Evolutionary conservation across 257 asterid species (phyloP).

Genomic region (Solanum chiquidenum): DNA sequence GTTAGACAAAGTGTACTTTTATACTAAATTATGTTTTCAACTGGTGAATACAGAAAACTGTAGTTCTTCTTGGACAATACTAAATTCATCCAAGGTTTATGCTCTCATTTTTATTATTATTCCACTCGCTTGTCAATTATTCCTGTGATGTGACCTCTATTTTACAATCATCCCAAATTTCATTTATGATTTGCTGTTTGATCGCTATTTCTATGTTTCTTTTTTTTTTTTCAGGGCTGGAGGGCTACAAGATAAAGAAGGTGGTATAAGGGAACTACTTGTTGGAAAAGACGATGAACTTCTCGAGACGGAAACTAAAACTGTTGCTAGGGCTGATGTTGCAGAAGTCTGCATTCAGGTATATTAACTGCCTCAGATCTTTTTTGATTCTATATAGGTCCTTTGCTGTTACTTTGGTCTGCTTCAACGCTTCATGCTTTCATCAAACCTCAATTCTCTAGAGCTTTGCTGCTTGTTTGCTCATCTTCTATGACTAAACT

Average conservation of each 20-base stretch:
- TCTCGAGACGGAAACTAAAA: constrained; percentile 66
- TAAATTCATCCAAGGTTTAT: background rate
- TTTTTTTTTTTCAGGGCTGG: constrained; percentile 55
- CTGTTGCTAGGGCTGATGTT: constrained; percentile 75
- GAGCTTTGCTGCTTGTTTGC: background rate
- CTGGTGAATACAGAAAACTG: background rate
- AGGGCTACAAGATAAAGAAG: constrained; percentile 90
- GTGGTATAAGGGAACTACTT: constrained; percentile 71
- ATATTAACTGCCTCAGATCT: background rate
- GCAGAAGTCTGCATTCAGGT: constrained; percentile 96
- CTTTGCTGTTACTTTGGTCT: background rate
- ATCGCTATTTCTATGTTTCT: background rate
- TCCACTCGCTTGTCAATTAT: background rate
- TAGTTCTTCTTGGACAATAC: background rate
- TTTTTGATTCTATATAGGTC: background rate
- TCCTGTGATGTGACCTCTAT: background rate
- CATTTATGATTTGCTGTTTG: background rate
- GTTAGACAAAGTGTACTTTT: background rate
- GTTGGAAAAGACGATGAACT: constrained; percentile 91
- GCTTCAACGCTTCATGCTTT: background rate
- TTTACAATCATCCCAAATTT: background rate
- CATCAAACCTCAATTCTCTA: background rate
- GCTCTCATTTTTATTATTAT: background rate
- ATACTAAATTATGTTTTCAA: background rate
- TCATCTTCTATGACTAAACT: background rate